Evolutionary conservation across 2,329 filamentous ascomycete species (phyloP).

Genomic region (Arthroderma sp.): DNA sequence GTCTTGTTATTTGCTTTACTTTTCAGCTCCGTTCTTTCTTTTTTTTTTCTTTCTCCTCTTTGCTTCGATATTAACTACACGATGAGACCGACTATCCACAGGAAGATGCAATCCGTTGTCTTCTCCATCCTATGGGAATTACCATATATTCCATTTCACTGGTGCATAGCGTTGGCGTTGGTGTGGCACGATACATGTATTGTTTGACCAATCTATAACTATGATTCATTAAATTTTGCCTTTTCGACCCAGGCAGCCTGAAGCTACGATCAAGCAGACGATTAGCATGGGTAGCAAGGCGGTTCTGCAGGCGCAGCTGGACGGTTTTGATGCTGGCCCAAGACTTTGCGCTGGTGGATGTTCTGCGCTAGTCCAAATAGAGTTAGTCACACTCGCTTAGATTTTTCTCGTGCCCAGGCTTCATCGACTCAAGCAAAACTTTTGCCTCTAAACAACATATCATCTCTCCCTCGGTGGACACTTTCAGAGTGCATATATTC

Average conservation of each 20-base stretch:
- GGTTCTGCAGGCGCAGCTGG: neutral
- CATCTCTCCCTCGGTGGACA: too few species aligned
- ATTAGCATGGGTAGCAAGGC: too few species aligned
- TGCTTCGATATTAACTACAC: neutral
- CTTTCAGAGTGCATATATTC: too few species aligned
- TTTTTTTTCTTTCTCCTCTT: neutral
- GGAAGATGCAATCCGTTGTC: neutral
- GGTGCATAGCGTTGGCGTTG: conserved; percentile 12
- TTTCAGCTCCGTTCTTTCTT: conserved; percentile 3
- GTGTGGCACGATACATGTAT: neutral
- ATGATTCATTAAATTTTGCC: too few species aligned
- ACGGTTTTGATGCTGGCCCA: neutral
- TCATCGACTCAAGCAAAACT: conserved; percentile 9
- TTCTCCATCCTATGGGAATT: neutral
- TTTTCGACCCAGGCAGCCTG: too few species aligned
- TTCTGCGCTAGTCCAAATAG: conserved; percentile 4
- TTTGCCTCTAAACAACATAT: conserved; percentile 1
- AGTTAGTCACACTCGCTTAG: conserved; percentile 28
- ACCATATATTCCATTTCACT: conserved; percentile 16
- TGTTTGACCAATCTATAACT: neutral
- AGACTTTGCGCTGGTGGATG: neutral
- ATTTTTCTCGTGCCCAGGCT: conserved; percentile 19
- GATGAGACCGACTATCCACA: too few species aligned
- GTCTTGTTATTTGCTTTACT: conserved; percentile 1
- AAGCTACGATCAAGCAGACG: too few species aligned